Conservation (phyloP, 768 basidiomycete species). For the Agaricus subrufescens region DNA sequence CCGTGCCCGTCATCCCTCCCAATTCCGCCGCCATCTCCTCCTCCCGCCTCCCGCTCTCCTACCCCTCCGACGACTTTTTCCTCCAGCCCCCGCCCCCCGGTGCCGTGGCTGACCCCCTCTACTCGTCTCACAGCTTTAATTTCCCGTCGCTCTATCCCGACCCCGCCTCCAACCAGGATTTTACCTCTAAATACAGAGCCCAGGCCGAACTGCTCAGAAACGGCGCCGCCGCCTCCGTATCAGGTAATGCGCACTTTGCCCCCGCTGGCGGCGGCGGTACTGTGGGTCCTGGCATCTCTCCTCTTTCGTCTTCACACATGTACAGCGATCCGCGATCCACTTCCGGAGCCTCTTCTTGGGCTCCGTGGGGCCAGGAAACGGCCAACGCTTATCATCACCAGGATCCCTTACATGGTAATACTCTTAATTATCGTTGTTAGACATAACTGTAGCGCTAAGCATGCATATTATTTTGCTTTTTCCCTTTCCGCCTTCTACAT, state of each 20-base stretch:
- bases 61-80: conserved; percentile 37
- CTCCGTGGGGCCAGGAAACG: conserved; percentile 6
- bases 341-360: conserved; percentile 7
- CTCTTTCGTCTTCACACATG: neutral
- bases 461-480: conserved; percentile 14
- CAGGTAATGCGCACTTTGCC: conserved; percentile 3
- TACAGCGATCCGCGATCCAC: conserved; percentile 4
- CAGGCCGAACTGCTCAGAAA: conserved; percentile 34
- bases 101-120: conserved; percentile 20
- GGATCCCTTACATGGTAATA: conserved; percentile 24
- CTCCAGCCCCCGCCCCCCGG: conserved; percentile 26
- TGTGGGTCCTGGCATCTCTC: conserved; percentile 13
- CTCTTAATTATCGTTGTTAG: conserved; percentile 24
- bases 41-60: conserved; percentile 18
- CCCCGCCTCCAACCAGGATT: conserved; percentile 25
- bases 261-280: conserved; percentile 6
- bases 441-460: conserved; percentile 29
- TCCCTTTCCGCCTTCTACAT: conserved; percentile 9
- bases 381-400: conserved; percentile 12
- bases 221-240: neutral
- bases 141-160: conserved; percentile 20
- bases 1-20: conserved; percentile 16
- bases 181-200: conserved; percentile 36
- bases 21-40: conserved; percentile 10
- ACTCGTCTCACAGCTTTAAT: conserved; percentile 11